These are phyloP conservation scores for Verticillium albo-atrum DNA, from an alignment of 2,329 filamentous ascomycete species.

Conservation along the genomic window DNA sequence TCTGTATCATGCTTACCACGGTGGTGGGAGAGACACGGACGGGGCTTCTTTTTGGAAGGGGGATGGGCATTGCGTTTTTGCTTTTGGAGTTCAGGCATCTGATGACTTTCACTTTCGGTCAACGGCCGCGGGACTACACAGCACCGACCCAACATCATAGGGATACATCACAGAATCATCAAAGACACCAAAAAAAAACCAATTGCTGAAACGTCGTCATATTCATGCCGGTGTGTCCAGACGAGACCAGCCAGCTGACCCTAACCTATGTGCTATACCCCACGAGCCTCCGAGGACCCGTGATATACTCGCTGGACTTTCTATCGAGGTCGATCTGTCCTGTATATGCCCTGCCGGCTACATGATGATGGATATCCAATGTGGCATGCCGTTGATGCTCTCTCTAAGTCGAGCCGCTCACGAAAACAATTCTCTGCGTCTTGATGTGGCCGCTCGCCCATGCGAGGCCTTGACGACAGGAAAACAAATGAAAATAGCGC, in stretches of 20 bases:
- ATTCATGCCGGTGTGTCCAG: constrained; percentile 4
- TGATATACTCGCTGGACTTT: background rate
- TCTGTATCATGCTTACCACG: no score
- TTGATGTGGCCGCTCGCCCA: background rate
- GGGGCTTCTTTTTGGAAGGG: background rate
- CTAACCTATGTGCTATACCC: background rate
- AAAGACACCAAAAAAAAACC: no score
- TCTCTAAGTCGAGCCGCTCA: background rate
- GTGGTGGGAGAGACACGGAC: no score
- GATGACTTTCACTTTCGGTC: background rate
- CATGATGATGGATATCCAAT: constrained; percentile 3
- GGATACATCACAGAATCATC: no score
- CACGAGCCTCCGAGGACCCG: background rate
- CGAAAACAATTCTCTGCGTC: background rate
- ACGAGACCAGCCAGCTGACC: constrained; percentile 14
- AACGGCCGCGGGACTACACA: background rate
- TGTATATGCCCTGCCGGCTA: constrained; percentile 4
- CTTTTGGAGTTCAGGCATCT: background rate
- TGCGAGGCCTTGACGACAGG: background rate
- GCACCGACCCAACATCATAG: background rate
- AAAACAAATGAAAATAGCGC: constrained; percentile 6
- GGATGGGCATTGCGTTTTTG: background rate
- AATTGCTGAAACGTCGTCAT: background rate
- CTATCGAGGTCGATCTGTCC: constrained; percentile 4
- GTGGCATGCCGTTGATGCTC: background rate